Base-by-base conservation (phyloP, 2,329 filamentous ascomycete species). In the Penicillium griseofulvum region DNA sequence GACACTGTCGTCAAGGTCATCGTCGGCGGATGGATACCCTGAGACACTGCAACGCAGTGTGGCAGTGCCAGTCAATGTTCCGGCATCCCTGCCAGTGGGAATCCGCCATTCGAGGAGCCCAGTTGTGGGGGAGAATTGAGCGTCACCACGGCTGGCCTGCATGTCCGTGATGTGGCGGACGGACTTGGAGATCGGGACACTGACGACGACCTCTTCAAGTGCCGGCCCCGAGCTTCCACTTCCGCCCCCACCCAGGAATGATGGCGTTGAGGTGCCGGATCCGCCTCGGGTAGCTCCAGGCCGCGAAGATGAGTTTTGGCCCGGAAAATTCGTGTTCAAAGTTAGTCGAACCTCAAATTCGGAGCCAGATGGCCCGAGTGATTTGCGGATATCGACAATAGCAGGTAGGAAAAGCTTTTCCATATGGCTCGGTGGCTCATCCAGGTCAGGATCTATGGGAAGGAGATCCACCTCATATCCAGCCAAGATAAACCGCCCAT, bases 401-500 rank as follows among this genome's bases (percentile, higher is more conserved):
- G 94, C 88, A 0, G 94, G 94, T 5, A 97, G 76, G 68, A 91
- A 91, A 14, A 97, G 78, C 62, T 83, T 87, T 56, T 84, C 84
- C 51, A 78, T 73, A 37, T 67, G 78, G 51, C 75, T 82, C 1
- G 83, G 74, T 51, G 76, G 81, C 17, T 82, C 79, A 49, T 80
- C 79, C 63, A 83, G 81, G 19, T 81, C 79, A 61, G 79, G 80
- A 16, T 86, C 82, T 47, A 88, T 83, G 0, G 91, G 91, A 12
- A 97, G 79, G 22, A 99, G 76, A 71, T 99, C 90, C 19, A 96
- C 91, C 72, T 97, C 93, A 69, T 99, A 99, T 22, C 91, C 92
- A 31, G 91, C 92, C 17, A 99, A 81, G 38, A 96, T 89, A 71
- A 97, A 99, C 41, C 91, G 85, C 31, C 94, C 94, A 71, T 99